phyloP scores from a whole-genome alignment of 2,329 filamentous ascomycete genomes.

The Aulographum hederae region DNA sequence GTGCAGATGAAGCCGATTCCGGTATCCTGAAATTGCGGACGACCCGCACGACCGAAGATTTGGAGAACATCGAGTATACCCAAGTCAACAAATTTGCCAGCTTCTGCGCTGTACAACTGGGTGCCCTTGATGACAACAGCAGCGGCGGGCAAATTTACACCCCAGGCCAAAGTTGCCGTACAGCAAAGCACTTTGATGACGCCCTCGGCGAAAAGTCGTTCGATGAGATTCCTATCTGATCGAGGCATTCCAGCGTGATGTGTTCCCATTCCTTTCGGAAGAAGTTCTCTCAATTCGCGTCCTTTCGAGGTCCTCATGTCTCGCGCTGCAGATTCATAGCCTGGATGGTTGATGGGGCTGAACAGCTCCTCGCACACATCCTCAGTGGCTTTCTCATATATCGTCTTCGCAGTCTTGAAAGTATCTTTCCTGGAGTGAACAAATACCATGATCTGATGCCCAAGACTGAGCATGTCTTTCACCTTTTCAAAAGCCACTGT shows the following conservation, averaged over 20 bases:
- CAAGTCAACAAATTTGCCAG: constrained; percentile 90
- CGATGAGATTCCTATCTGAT: constrained; percentile 88
- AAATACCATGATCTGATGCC: constrained; percentile 99
- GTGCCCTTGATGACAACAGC: constrained; percentile 97
- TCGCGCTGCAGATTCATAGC: constrained; percentile 59
- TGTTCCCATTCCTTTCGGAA: constrained; percentile 80
- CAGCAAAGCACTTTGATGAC: constrained; percentile 96
- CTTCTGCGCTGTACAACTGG: constrained; percentile 88
- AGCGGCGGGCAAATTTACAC: constrained; percentile 92
- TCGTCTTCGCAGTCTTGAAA: constrained; percentile 65
- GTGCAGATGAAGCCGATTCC: constrained; percentile 98
- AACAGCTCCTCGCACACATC: constrained; percentile 66
- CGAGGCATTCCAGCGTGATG: constrained; percentile 96
- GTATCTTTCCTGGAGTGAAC: constrained; percentile 95
- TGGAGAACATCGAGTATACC: constrained; percentile 94
- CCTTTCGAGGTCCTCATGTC: constrained; percentile 79
- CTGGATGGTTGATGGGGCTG: constrained; percentile 60
- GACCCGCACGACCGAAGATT: constrained; percentile 94
- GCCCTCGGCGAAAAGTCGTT: constrained; percentile 75
- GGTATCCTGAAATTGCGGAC: constrained; percentile 92
- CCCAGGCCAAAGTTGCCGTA: constrained; percentile 94
- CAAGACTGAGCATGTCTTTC: constrained; percentile 71
- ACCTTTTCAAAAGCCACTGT: constrained; percentile 84
- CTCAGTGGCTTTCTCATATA: constrained; percentile 74
- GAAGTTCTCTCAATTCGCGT: constrained; percentile 70